Evolutionary conservation across 106 monocot species (phyloP).

Genomic region (Platanthera zijinensis): DNA sequence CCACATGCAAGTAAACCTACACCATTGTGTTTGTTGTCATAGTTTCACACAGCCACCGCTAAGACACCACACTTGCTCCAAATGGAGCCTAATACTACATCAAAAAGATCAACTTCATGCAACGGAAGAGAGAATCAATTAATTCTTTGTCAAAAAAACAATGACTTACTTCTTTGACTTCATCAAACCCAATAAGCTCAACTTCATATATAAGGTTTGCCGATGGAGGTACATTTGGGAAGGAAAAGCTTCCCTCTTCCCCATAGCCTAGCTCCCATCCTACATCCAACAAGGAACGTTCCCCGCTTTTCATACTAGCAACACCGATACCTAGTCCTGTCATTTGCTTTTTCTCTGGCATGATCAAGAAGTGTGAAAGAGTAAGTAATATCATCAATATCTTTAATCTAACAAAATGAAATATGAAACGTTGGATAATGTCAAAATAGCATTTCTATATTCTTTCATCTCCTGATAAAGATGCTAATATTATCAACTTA

Average conservation of each 20-base stretch:
- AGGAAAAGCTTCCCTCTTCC: constrained; percentile 94
- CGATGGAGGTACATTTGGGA: constrained; percentile 89
- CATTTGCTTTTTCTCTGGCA: constrained; percentile 78
- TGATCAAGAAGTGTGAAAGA: neutral
- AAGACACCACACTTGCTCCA: neutral
- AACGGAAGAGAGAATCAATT: neutral
- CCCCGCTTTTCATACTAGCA: constrained; percentile 85
- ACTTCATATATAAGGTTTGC: constrained; percentile 90
- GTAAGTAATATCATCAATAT: neutral
- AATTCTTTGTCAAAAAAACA: neutral
- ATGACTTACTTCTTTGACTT: constrained; percentile 65
- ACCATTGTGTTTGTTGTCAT: too few relatives aligned
- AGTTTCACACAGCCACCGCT: neutral
- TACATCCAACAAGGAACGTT: constrained; percentile 78
- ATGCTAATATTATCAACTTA: neutral
- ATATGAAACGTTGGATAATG: neutral
- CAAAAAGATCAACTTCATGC: neutral
- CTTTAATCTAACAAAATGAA: neutral
- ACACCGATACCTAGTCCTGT: constrained; percentile 73
- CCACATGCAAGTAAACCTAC: too few relatives aligned
- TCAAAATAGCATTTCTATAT: neutral
- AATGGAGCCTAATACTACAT: neutral
- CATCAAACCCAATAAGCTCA: constrained; percentile 97
- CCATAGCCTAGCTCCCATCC: constrained; percentile 93
- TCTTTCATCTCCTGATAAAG: neutral